These are phyloP conservation scores for Pouteria glomerata DNA, from an alignment of 148 eudicot species.

Conservation along the genomic window DNA sequence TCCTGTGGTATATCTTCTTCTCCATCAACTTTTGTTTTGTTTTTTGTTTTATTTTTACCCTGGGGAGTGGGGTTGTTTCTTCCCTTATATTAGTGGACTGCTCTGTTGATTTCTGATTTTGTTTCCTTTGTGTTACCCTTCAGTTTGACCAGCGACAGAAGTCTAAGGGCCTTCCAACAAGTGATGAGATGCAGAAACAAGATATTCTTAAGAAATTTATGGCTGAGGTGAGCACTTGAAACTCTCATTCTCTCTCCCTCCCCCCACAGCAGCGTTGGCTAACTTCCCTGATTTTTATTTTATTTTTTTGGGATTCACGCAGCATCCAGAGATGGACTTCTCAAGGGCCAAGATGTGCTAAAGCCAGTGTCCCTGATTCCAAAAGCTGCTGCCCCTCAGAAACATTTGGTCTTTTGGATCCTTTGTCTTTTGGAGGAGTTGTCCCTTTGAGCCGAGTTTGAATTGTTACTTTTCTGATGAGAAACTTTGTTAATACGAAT, in stretches of 20 bases:
- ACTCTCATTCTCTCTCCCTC: background rate
- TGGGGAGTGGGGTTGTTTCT: too few relatives aligned
- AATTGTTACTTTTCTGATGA: too few relatives aligned
- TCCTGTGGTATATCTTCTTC: background rate
- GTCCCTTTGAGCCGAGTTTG: background rate
- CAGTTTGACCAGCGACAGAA: conserved; percentile 93
- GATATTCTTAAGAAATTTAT: conserved; percentile 74
- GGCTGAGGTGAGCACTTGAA: conserved; percentile 51
- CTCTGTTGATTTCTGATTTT: background rate
- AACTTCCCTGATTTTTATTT: background rate
- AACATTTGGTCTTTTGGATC: background rate
- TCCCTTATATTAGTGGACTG: background rate
- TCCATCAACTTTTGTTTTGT: too few relatives aligned
- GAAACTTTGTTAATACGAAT: too few relatives aligned
- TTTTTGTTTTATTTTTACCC: too few relatives aligned
- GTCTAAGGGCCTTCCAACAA: conserved; percentile 77
- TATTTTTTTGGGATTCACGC: conserved; percentile 13
- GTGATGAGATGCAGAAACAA: conserved; percentile 82
- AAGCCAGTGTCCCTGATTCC: background rate
- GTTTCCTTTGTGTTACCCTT: background rate
- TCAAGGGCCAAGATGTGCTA: conserved; percentile 42
- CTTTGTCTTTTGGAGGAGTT: too few relatives aligned
- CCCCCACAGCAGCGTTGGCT: background rate
- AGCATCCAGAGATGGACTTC: conserved; percentile 83
- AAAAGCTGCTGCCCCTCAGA: background rate